Conservation (phyloP, 306 rosid species). For the Medicago ruthenica region DNA sequence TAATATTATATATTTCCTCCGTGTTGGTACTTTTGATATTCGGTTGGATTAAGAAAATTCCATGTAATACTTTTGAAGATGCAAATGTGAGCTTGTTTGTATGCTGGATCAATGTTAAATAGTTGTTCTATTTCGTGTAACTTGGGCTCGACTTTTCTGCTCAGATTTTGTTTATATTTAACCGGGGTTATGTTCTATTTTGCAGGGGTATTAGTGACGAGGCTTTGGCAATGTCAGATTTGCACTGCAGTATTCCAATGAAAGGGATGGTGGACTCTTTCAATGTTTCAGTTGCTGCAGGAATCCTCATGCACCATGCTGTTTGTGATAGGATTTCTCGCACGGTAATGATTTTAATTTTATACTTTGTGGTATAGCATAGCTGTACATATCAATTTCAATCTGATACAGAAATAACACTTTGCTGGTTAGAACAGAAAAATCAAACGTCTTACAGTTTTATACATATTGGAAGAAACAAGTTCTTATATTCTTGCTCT, state of each 20-base stretch:
- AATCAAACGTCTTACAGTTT: too few species aligned
- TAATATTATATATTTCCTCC: neutral
- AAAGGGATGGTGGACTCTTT: slow-evolving; percentile 96
- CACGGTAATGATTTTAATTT: slow-evolving; percentile 57
- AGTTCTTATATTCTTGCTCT: too few species aligned
- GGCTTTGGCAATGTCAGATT: slow-evolving; percentile 84
- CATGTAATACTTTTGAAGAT: slow-evolving; percentile 4
- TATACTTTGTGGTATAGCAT: slow-evolving; percentile 22
- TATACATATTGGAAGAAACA: too few species aligned
- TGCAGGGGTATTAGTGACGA: slow-evolving; percentile 87
- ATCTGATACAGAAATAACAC: too few species aligned
- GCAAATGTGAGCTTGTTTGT: slow-evolving; percentile 17
- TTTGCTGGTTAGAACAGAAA: too few species aligned
- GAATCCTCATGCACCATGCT: slow-evolving; percentile 96
- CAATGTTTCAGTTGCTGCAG: slow-evolving; percentile 96
- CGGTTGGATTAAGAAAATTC: slow-evolving; percentile 14
- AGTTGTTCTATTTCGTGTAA: slow-evolving; percentile 1
- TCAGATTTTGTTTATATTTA: slow-evolving; percentile 9
- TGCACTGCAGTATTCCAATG: slow-evolving; percentile 91
- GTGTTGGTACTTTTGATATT: slow-evolving; percentile 5
- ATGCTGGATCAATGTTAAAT: neutral
- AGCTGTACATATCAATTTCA: too few species aligned
- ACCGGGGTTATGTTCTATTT: slow-evolving; percentile 15
- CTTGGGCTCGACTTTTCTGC: neutral
- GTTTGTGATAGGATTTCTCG: slow-evolving; percentile 81